Conservation (phyloP, 2,329 filamentous ascomycete genomes). For the Tolypocladium tundrense region DNA sequence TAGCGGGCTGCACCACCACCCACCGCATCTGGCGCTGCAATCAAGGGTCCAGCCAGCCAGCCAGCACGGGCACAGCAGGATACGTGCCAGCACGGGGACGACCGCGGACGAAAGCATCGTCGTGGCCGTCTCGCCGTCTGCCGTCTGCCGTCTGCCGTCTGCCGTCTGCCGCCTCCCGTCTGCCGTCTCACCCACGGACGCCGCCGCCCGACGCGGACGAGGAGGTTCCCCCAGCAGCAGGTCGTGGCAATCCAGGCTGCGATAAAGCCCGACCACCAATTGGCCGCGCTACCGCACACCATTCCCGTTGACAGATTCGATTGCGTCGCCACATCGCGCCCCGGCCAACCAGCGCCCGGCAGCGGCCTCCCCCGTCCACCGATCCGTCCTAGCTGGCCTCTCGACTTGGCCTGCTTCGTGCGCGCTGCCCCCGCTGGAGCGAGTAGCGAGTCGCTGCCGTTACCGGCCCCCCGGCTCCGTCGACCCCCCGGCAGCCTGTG, state of each 20-base stretch:
- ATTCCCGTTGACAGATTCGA: conserved; percentile 3
- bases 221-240: no score
- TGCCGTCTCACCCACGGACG: background rate
- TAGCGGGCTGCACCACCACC: background rate
- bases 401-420: background rate
- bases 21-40: no score
- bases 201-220: background rate
- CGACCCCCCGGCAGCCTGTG: background rate
- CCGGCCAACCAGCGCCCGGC: background rate
- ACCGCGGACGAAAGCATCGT: background rate
- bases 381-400: background rate
- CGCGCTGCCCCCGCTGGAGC: background rate
- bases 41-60: no score
- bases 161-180: background rate
- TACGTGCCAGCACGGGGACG: background rate
- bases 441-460: background rate
- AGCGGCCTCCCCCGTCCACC: background rate
- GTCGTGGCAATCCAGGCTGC: background rate
- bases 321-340: conserved; percentile 1
- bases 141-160: background rate
- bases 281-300: background rate
- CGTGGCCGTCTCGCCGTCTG: background rate
- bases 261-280: background rate
- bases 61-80: background rate
- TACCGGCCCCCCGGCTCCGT: background rate